A percentile compares a stretch with the other conserved stretches of the same genome.
Conservation (phyloP, 2,329 filamentous ascomycete species). For the Didymella arachidicola region DNA sequence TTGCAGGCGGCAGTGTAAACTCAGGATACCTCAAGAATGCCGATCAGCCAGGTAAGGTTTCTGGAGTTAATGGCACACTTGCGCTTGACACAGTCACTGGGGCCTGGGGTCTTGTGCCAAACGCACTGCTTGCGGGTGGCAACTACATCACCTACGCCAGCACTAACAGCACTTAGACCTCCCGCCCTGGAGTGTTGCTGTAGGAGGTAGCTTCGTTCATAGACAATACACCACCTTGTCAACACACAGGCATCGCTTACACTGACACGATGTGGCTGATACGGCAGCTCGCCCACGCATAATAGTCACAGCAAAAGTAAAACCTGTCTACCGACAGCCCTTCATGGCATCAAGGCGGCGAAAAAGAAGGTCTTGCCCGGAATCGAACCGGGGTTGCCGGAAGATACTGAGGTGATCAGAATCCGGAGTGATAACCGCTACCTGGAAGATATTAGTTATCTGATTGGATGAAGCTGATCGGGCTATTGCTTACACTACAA, state of each 20-base stretch:
- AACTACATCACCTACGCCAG: slow-evolving; percentile 19
- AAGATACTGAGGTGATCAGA: slow-evolving; percentile 14
- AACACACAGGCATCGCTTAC: not conserved
- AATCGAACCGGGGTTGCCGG: slow-evolving; percentile 20
- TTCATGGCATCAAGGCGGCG: not conserved
- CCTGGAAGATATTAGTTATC: slow-evolving; percentile 6
- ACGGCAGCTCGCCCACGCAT: not conserved
- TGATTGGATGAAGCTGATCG: slow-evolving; percentile 9
- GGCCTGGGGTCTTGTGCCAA: slow-evolving; percentile 9
- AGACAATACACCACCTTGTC: slow-evolving; percentile 13
- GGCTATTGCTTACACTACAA: slow-evolving; percentile 11
- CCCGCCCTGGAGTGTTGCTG: not conserved
- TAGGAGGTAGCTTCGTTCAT: not conserved
- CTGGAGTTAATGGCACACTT: slow-evolving; percentile 9
- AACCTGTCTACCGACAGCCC: not conserved
- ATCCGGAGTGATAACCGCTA: slow-evolving; percentile 20
- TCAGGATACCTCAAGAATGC: slow-evolving; percentile 16
- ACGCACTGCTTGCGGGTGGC: slow-evolving; percentile 14
- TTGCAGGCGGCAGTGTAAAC: slow-evolving; percentile 41
- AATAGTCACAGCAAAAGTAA: not conserved
- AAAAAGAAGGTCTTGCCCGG: slow-evolving; percentile 16
- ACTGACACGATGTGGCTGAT: not conserved
- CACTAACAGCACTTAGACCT: slow-evolving; percentile 6
- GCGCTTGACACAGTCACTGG: slow-evolving; percentile 15
- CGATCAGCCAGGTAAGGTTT: slow-evolving; percentile 5